A percentile compares a stretch with the other conserved stretches of the same genome.
phyloP scores from a whole-genome alignment of 441 rosid species.

The Breynia disticha region DNA sequence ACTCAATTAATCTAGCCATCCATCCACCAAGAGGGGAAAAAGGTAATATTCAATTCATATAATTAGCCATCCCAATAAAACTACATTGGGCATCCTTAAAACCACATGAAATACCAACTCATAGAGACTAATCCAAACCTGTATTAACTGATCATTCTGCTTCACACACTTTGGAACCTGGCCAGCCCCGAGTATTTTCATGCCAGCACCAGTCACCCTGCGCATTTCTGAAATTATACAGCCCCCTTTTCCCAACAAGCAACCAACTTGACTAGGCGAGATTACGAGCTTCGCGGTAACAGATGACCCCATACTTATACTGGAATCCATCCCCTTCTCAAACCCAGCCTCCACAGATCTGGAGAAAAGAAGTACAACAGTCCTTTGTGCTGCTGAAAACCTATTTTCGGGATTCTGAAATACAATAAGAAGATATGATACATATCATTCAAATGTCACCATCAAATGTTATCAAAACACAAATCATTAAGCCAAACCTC shows the following conservation, averaged over 20 bases:
- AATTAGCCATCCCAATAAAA: neutral
- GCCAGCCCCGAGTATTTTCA: slow-evolving; percentile 45
- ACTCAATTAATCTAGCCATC: neutral
- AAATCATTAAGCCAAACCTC: slow-evolving; percentile 47
- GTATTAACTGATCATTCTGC: slow-evolving; percentile 71
- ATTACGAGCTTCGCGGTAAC: slow-evolving; percentile 71
- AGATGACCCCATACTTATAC: slow-evolving; percentile 31
- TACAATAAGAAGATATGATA: slow-evolving; percentile 23
- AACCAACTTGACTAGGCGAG: slow-evolving; percentile 74
- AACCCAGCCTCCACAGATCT: slow-evolving; percentile 52
- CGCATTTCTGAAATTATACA: slow-evolving; percentile 73
- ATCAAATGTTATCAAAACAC: slow-evolving; percentile 11
- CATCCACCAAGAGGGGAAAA: neutral
- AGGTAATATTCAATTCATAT: neutral
- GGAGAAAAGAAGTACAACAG: slow-evolving; percentile 57
- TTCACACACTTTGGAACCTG: slow-evolving; percentile 60
- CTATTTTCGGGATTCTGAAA: slow-evolving; percentile 54
- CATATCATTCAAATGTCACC: slow-evolving; percentile 6
- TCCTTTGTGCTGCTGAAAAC: slow-evolving; percentile 75
- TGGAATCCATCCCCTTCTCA: slow-evolving; percentile 48
- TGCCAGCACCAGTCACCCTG: slow-evolving; percentile 48
- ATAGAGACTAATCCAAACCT: slow-evolving; percentile 32
- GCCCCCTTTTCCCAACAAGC: slow-evolving; percentile 92
- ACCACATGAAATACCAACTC: slow-evolving; percentile 1
- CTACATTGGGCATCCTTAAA: neutral